A percentile compares a stretch with the other conserved stretches of the same genome.
phyloP scores from a whole-genome alignment of 345 rosid species.

The Excoecaria agallocha region DNA sequence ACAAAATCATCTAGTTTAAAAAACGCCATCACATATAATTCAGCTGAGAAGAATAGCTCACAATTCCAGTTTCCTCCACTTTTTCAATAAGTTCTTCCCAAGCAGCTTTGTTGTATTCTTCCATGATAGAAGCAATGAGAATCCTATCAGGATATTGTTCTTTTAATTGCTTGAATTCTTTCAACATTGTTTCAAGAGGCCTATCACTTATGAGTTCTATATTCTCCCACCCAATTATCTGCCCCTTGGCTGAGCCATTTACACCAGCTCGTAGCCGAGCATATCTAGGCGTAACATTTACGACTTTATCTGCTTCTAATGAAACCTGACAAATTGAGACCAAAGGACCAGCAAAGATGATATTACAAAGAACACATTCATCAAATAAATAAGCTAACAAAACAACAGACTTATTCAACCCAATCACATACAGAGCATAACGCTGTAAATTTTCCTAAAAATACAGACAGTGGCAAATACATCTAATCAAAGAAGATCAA shows the following conservation, averaged over 20 bases:
- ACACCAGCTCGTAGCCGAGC: slow-evolving; percentile 69
- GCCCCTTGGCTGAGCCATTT: slow-evolving; percentile 77
- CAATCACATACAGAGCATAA: not conserved
- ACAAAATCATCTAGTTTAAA: not conserved
- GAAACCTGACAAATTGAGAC: slow-evolving; percentile 60
- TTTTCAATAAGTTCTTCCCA: slow-evolving; percentile 98
- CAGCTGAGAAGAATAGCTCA: slow-evolving; percentile 38
- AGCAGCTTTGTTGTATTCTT: slow-evolving; percentile 78
- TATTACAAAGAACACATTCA: not conserved
- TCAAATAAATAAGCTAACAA: not conserved
- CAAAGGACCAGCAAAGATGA: slow-evolving; percentile 3
- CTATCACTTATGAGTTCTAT: slow-evolving; percentile 95
- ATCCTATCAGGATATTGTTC: slow-evolving; percentile 85
- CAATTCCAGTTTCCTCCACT: slow-evolving; percentile 93
- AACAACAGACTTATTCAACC: not conserved
- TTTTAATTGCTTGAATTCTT: slow-evolving; percentile 80
- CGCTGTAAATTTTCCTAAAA: not conserved
- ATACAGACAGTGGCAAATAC: not conserved
- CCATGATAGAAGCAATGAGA: slow-evolving; percentile 97
- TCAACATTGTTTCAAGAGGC: slow-evolving; percentile 91
- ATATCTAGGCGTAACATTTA: slow-evolving; percentile 91
- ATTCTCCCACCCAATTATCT: slow-evolving; percentile 95
- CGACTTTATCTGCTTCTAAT: slow-evolving; percentile 83
- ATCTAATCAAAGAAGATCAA: not conserved
- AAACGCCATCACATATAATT: not conserved